These are phyloP conservation scores for Phytophthora sansomeana DNA, from an alignment of 352 stramenopile genomes.

Conservation along the genomic window DNA sequence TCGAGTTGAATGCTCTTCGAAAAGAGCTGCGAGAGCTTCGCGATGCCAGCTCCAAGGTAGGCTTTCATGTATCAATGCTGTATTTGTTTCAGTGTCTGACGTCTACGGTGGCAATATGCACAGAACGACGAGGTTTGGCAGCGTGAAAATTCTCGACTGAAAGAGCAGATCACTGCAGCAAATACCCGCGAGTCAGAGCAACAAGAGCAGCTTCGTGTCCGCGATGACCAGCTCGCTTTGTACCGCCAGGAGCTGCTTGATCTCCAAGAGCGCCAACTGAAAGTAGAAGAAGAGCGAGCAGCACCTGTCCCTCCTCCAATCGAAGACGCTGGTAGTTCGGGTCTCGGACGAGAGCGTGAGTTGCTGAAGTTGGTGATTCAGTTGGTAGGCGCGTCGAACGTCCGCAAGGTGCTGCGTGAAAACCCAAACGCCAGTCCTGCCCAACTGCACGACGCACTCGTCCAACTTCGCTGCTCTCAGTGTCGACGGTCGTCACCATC, in stretches of 20 bases:
- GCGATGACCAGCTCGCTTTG: constrained; percentile 18
- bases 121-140: constrained; percentile 37
- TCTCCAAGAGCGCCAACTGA: constrained; percentile 24
- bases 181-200: constrained; percentile 17
- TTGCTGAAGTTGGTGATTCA: constrained; percentile 32
- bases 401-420: constrained; percentile 25
- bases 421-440: constrained; percentile 24
- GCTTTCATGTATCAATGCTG: too few species aligned
- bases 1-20: constrained; percentile 14
- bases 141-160: constrained; percentile 31
- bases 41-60: constrained; percentile 27
- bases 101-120: background rate
- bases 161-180: constrained; percentile 19
- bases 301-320: background rate
- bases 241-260: constrained; percentile 28
- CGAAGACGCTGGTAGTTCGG: constrained; percentile 22
- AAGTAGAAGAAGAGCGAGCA: constrained; percentile 16
- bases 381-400: constrained; percentile 29
- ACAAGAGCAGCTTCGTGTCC: constrained; percentile 18
- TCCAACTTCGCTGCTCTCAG: constrained; percentile 23
- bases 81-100: background rate
- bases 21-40: constrained; percentile 29
- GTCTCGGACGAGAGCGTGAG: constrained; percentile 26
- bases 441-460: constrained; percentile 23
- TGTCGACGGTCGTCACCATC: constrained; percentile 13